Percentiles rank a stretch among this genome's conserved stretches.
phyloP scores from a whole-genome alignment of 345 rosid genomes.

The Melaleuca alternifolia region DNA sequence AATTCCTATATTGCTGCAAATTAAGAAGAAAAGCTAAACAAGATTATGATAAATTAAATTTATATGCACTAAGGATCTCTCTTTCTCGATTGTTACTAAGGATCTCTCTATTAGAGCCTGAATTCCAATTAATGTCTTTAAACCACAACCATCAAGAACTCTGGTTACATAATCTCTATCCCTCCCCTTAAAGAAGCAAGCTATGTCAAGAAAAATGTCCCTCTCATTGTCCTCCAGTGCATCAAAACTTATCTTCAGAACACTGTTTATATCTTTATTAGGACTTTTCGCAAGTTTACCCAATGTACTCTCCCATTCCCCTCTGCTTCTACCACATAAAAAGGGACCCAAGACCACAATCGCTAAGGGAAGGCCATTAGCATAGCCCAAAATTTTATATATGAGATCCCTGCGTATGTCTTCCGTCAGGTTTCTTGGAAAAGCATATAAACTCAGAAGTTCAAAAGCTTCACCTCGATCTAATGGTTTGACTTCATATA shows the following conservation, averaged over 20 bases:
- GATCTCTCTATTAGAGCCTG: not conserved
- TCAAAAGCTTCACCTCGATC: not conserved
- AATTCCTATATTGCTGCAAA: not conserved
- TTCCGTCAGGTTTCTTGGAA: not conserved
- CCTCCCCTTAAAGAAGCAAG: constrained; percentile 7
- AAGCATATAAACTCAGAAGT: constrained; percentile 1
- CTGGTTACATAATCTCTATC: not conserved
- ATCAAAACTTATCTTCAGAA: constrained; percentile 5
- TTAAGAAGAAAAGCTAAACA: not conserved
- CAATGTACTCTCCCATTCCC: not conserved
- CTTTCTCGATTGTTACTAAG: not conserved
- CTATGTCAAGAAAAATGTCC: constrained; percentile 11
- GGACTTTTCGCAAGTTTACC: not conserved
- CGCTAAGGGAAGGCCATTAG: constrained; percentile 8
- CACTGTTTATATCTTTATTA: not conserved
- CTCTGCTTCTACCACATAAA: not conserved
- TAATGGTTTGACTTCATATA: not conserved
- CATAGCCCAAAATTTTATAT: not conserved
- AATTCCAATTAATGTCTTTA: not conserved
- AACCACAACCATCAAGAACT: not conserved
- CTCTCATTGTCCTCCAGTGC: not conserved
- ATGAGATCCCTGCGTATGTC: not conserved
- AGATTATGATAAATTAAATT: not conserved
- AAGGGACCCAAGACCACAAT: not conserved
- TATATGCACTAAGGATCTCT: fast-evolving